A percentile compares a stretch with the other conserved stretches of the same genome.
These are phyloP conservation scores for Ascobolus immersus DNA, from an alignment of 495 filamentous ascomycete genomes.

Conservation along the genomic window DNA sequence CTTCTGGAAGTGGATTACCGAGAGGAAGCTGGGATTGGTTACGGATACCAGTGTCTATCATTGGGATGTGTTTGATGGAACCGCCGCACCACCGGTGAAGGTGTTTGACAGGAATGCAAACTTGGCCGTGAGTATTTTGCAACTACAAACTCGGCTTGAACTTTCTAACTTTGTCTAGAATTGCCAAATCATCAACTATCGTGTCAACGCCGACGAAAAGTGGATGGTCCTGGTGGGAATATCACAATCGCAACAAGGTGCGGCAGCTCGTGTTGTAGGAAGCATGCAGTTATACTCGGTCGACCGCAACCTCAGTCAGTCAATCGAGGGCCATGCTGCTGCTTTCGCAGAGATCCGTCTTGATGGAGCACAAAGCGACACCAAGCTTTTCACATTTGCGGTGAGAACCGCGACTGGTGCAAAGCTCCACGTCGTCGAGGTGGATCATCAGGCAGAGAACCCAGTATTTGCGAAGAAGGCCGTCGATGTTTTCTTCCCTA, in stretches of 20 bases:
- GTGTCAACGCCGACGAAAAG: slow-evolving; percentile 78
- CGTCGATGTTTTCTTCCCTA: slow-evolving; percentile 91
- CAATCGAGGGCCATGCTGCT: slow-evolving; percentile 92
- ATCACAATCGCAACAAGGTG: slow-evolving; percentile 64
- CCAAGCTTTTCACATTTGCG: slow-evolving; percentile 89
- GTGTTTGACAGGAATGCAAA: slow-evolving; percentile 80
- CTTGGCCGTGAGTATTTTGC: slow-evolving; percentile 36
- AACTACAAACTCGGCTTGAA: slow-evolving; percentile 3
- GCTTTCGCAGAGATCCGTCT: slow-evolving; percentile 75
- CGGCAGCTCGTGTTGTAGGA: slow-evolving; percentile 82
- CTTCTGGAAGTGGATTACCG: slow-evolving; percentile 98
- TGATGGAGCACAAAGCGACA: slow-evolving; percentile 68
- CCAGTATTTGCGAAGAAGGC: slow-evolving; percentile 77
- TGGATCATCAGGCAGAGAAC: slow-evolving; percentile 75
- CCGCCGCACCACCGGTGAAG: slow-evolving; percentile 56
- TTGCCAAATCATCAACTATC: slow-evolving; percentile 99
- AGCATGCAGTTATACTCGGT: slow-evolving; percentile 92
- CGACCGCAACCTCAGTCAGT: slow-evolving; percentile 86
- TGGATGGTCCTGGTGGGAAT: slow-evolving; percentile 98
- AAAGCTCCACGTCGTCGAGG: slow-evolving; percentile 94
- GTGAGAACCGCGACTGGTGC: slow-evolving; percentile 67
- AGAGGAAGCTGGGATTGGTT: slow-evolving; percentile 61
- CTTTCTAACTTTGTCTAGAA: slow-evolving; percentile 24
- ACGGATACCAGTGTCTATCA: slow-evolving; percentile 80
- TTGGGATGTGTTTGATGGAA: slow-evolving; percentile 78